These are phyloP conservation scores for Pleurotus citrinopileatus DNA, from an alignment of 768 basidiomycete genomes.

Conservation along the genomic window DNA sequence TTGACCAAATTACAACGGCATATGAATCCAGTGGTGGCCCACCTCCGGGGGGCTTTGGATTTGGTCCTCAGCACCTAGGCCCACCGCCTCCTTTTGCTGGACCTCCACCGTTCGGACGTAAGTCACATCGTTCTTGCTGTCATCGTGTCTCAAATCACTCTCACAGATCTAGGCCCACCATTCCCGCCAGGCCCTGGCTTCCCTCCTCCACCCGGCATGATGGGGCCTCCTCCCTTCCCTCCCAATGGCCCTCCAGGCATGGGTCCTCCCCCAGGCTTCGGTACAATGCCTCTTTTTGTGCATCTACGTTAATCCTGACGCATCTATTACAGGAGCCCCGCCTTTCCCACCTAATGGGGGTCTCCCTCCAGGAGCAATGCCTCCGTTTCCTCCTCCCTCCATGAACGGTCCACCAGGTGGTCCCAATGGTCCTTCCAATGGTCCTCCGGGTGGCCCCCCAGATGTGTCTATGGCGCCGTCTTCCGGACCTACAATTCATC, in stretches of 20 bases:
- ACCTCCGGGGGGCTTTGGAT: conserved; percentile 85
- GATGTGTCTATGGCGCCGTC: conserved; percentile 20
- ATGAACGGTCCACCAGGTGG: conserved; percentile 25
- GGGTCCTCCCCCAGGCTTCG: conserved; percentile 38
- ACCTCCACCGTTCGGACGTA: conserved; percentile 45
- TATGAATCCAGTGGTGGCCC: conserved; percentile 87
- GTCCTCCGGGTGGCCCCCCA: conserved; percentile 25
- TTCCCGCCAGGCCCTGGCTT: conserved; percentile 68
- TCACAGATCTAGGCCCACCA: conserved; percentile 54
- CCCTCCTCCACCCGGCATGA: conserved; percentile 43
- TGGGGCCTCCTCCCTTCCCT: conserved; percentile 74
- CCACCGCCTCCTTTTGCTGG: conserved; percentile 47
- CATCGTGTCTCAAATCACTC: conserved; percentile 12
- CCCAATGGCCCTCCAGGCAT: conserved; percentile 51
- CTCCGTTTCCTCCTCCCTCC: conserved; percentile 44
- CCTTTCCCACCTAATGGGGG: conserved; percentile 50
- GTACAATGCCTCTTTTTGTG: conserved; percentile 24
- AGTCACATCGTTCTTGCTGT: not conserved
- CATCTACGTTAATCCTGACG: not conserved
- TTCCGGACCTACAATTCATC: conserved; percentile 69
- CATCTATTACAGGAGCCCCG: conserved; percentile 31
- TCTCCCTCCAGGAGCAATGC: conserved; percentile 38
- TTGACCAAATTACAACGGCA: conserved; percentile 95
- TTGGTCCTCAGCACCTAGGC: conserved; percentile 76
- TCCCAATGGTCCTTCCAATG: conserved; percentile 32